These are phyloP conservation scores for Paramecium bursaria DNA, from an alignment of 73 alveolate species.

Conservation along the genomic window DNA sequence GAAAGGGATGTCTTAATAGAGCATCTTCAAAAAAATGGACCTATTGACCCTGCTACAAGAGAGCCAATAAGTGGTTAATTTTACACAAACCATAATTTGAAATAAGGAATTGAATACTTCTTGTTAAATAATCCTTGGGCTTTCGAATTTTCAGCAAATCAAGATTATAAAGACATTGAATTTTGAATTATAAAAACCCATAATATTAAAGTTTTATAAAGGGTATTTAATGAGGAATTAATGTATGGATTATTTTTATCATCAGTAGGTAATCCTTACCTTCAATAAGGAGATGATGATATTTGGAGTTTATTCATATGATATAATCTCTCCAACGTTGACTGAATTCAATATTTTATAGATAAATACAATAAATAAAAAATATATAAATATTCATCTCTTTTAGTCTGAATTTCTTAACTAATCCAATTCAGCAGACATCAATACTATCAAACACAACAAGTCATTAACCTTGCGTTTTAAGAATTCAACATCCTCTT, in stretches of 20 bases:
- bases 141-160: conserved; percentile 31
- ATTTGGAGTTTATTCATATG: too few species aligned
- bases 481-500: neutral
- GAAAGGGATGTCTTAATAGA: conserved; percentile 49
- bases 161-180: conserved; percentile 19
- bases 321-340: too few species aligned
- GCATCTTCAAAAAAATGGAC: conserved; percentile 30
- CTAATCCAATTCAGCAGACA: conserved; percentile 52
- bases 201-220: too few species aligned
- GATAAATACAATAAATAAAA: too few species aligned
- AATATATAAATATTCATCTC: too few species aligned
- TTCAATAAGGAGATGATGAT: conserved; percentile 49
- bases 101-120: conserved; percentile 24
- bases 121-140: conserved; percentile 58
- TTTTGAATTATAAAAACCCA: too few species aligned
- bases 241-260: too few species aligned
- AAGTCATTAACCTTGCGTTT: conserved; percentile 33
- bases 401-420: too few species aligned
- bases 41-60: conserved; percentile 41
- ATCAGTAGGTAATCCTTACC: conserved; percentile 68
- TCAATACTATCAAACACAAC: conserved; percentile 41
- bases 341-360: too few species aligned
- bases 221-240: too few species aligned
- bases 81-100: conserved; percentile 24
- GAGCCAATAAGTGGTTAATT: conserved; percentile 44